These are phyloP conservation scores for Ramaria rubella DNA, from an alignment of 768 basidiomycete species.

Conservation along the genomic window DNA sequence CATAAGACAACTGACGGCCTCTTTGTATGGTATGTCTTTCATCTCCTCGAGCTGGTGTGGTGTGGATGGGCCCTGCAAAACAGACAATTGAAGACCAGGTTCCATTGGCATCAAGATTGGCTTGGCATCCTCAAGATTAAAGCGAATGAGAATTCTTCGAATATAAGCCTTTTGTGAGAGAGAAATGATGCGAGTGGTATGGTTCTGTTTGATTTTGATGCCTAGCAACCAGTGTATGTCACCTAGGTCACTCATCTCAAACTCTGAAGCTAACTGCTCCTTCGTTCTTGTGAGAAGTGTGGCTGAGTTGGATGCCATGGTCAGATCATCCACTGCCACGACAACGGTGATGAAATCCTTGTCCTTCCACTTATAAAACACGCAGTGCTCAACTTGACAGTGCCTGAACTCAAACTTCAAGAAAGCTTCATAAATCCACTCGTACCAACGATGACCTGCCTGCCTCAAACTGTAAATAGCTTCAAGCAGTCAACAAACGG, in stretches of 20 bases:
- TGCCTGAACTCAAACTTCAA: not conserved
- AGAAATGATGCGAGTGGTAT: no score
- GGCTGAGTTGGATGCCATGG: not conserved
- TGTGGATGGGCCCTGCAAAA: not conserved
- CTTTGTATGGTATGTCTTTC: not conserved
- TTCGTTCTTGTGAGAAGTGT: not conserved
- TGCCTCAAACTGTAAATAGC: constrained; percentile 36
- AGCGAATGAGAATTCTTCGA: not conserved
- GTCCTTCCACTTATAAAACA: not conserved
- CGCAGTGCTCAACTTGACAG: no score
- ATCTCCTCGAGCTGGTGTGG: no score
- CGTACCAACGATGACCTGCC: constrained; percentile 29
- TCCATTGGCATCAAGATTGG: not conserved
- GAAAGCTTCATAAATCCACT: constrained; percentile 11
- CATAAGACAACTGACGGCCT: not conserved
- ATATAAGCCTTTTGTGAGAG: not conserved
- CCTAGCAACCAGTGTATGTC: not conserved
- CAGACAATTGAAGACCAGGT: not conserved
- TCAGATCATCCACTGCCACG: constrained; percentile 3
- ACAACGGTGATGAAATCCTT: not conserved
- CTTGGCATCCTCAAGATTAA: not conserved
- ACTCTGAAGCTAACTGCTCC: not conserved
- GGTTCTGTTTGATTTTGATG: no score
- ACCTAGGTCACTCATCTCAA: constrained; percentile 1
- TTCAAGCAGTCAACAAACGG: constrained; percentile 17